Conservation (phyloP, 2,329 filamentous ascomycete species). For the Fusarium sambucinum region DNA sequence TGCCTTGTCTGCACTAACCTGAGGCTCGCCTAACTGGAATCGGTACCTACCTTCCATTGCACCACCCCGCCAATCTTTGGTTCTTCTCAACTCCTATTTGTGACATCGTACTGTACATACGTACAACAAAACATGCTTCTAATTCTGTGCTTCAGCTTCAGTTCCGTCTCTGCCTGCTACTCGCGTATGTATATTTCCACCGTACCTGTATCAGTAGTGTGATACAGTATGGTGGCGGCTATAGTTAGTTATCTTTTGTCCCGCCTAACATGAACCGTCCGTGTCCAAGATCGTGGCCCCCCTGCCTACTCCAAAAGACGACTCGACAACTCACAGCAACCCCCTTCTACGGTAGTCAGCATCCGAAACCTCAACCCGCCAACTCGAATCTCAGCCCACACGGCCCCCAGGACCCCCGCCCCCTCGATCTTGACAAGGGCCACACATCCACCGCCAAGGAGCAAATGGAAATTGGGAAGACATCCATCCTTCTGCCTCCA, state of each 20-base stretch:
- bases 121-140: slow-evolving; percentile 19
- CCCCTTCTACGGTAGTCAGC: slow-evolving; percentile 41
- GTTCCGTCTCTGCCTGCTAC: slow-evolving; percentile 23
- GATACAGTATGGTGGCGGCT: slow-evolving; percentile 1
- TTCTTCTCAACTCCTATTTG: slow-evolving; percentile 37
- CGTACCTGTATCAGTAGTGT: slow-evolving; percentile 5
- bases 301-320: slow-evolving; percentile 4
- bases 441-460: slow-evolving; percentile 22
- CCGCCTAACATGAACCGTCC: slow-evolving; percentile 13
- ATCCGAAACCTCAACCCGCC: slow-evolving; percentile 41
- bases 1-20: slow-evolving; percentile 31
- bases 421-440: slow-evolving; percentile 45
- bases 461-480: slow-evolving; percentile 29
- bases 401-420: slow-evolving; percentile 29
- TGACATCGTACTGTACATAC: neutral
- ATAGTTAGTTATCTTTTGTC: neutral
- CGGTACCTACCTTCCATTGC: slow-evolving; percentile 18
- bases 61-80: slow-evolving; percentile 33
- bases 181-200: neutral
- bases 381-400: slow-evolving; percentile 50
- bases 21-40: slow-evolving; percentile 41
- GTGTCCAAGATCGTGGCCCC: slow-evolving; percentile 30
- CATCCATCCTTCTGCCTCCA: slow-evolving; percentile 20
- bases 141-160: slow-evolving; percentile 23
- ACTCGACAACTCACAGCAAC: neutral